A percentile compares a stretch with the other conserved stretches of the same genome.
These are phyloP conservation scores for Oldenlandia corymbosa DNA, from an alignment of 257 asterid genomes.

Conservation along the genomic window DNA sequence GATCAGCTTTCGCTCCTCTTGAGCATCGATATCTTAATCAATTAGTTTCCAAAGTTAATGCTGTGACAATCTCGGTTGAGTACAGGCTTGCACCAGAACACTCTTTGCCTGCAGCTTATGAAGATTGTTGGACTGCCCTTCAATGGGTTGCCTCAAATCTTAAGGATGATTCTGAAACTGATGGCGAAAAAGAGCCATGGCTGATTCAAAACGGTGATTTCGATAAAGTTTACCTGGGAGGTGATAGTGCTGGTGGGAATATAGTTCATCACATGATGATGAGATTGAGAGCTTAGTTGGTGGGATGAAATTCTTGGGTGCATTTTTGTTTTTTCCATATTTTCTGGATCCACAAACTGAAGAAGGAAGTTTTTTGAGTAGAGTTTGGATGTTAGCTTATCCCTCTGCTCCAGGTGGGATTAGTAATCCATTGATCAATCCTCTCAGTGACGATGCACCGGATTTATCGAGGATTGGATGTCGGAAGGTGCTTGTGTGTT, in stretches of 20 bases:
- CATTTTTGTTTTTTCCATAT: conserved; percentile 23
- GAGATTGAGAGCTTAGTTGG: conserved; percentile 2
- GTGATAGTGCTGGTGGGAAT: conserved; percentile 36
- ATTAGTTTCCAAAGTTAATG: conserved; percentile 9
- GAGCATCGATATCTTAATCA: conserved; percentile 21
- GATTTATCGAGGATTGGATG: conserved; percentile 11
- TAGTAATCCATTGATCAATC: conserved; percentile 25
- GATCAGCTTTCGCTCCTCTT: conserved; percentile 22
- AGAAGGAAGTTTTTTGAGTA: not conserved
- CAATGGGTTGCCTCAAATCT: conserved; percentile 28
- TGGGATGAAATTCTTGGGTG: conserved; percentile 27
- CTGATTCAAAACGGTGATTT: conserved; percentile 33
- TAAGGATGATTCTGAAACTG: not conserved
- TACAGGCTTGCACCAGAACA: conserved; percentile 53
- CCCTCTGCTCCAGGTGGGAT: conserved; percentile 20
- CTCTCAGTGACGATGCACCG: conserved; percentile 17
- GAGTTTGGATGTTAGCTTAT: conserved; percentile 4
- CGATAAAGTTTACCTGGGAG: conserved; percentile 25
- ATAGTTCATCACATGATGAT: conserved; percentile 20
- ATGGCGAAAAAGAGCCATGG: conserved; percentile 22
- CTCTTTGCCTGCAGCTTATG: conserved; percentile 35
- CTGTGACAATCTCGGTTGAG: conserved; percentile 24
- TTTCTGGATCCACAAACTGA: conserved; percentile 5
- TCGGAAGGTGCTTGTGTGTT: conserved; percentile 15
- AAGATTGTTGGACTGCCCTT: conserved; percentile 42